Base-by-base conservation (phyloP, 176 grass and related monocot genomes). In the Miscanthus lutarioriparius region DNA sequence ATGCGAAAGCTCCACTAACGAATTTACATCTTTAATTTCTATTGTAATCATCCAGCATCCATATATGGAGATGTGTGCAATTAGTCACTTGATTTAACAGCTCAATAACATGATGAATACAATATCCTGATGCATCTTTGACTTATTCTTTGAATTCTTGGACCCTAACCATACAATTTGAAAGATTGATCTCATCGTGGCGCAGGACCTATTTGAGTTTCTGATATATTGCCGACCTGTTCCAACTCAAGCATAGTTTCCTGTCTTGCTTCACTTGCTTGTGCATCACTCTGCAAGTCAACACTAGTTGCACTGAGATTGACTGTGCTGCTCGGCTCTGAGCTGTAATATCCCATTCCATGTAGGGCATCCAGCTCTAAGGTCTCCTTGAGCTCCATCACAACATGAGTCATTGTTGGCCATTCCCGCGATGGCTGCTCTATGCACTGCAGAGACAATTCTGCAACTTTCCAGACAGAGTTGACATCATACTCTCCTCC, bases 381-480 rank as follows among this genome's bases (percentile, higher is more conserved):
- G 20, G 41, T 49, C 71, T 84, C 83, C 47, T 66, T 41, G 4
- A 85, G 64, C 2, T 37, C 64, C 23, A 41, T 49, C 64, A 70
- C 74, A 20, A 85, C 36, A 10, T 78, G 74, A 20, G 64, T 56
- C 83, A 85, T 85, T 19, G 83, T 77, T 41, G 83, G 83, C 6
- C 83, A 48, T 27, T 61, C 23, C 35, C 35, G n/a, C 2, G 5
- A 36, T 6, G 16, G 4, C 5, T 1, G 74, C 75, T 62, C 49
- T 1, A 19, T 78, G 83, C 83, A 85, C 10, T 33, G 65, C 25
- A 85, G 64, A 3, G 74, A 64, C 25, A 78, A 20, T n/a, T 85
- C 83, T 33, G 27, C 76, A 28, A 73, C 54, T 69, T 79, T 86
- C 83, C 74, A 36, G 13, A 71, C 65, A 17, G 75, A 85, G 75